phyloP scores from a whole-genome alignment of 116 monocot genomes.

The Phalaenopsis hybrid region DNA sequence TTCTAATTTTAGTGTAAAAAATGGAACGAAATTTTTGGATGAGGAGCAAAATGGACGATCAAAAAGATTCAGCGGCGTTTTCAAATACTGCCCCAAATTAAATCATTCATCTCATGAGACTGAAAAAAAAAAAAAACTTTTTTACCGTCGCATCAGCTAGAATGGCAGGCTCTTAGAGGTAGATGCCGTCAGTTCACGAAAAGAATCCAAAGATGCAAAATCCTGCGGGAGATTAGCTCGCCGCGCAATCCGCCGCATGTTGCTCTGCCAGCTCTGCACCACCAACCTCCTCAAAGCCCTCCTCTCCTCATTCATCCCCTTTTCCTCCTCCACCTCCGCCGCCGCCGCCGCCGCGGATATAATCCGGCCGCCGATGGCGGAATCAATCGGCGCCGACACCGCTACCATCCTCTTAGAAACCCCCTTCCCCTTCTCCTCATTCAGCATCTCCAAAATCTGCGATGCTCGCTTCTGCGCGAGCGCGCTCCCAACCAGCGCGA shows the following conservation, averaged over 20 bases:
- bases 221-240: constrained; percentile 68
- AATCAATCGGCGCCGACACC: constrained; percentile 23
- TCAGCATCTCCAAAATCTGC: constrained; percentile 49
- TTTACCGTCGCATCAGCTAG: constrained; percentile 5
- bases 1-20: too few relatives aligned
- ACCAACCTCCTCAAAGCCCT: constrained; percentile 65
- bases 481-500: constrained; percentile 57
- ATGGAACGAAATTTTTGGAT: too few relatives aligned
- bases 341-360: not conserved
- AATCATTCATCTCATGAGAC: too few relatives aligned
- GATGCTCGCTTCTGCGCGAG: constrained; percentile 77
- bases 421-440: constrained; percentile 48
- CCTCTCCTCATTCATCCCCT: constrained; percentile 58
- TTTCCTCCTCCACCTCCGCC: constrained; percentile 13
- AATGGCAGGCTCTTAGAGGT: constrained; percentile 80
- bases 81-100: too few relatives aligned
- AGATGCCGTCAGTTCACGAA: constrained; percentile 27
- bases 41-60: too few relatives aligned
- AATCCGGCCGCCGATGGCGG: not conserved
- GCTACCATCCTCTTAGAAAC: constrained; percentile 32
- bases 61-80: too few relatives aligned
- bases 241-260: constrained; percentile 59
- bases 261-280: constrained; percentile 67
- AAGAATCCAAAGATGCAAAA: constrained; percentile 41
- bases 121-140: not conserved